A percentile compares a stretch with the other conserved stretches of the same genome.
phyloP scores from a whole-genome alignment of 108 stramenopile genomes.

The Mediolabrus comicus region DNA sequence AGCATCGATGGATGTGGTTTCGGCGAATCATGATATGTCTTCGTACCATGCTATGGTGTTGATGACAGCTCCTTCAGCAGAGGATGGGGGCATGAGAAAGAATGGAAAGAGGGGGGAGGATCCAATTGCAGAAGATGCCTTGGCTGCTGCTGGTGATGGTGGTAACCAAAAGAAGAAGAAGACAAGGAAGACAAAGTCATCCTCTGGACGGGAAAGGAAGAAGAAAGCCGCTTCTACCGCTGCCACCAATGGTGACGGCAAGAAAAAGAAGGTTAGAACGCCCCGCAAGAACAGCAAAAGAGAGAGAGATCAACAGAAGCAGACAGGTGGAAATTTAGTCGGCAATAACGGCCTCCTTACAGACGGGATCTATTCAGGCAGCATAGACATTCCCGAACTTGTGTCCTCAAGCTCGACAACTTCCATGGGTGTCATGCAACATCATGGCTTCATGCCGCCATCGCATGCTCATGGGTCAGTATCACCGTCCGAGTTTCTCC shows the following conservation, averaged over 20 bases:
- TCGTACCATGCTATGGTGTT: background rate
- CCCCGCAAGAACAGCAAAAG: background rate
- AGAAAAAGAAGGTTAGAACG: background rate
- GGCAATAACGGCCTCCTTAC: no score
- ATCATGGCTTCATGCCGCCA: no score
- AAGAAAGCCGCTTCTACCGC: no score
- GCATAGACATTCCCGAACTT: background rate
- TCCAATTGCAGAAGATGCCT: background rate
- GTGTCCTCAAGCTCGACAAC: background rate
- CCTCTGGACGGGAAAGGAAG: background rate
- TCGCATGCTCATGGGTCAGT: no score
- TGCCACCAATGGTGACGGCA: background rate
- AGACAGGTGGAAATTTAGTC: no score
- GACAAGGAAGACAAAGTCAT: background rate
- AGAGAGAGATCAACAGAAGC: no score
- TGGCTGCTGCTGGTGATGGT: background rate
- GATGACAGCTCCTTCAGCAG: background rate
- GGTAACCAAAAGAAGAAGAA: background rate
- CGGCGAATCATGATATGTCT: background rate
- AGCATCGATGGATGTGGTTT: background rate
- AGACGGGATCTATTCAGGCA: no score
- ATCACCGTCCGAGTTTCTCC: no score
- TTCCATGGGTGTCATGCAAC: no score
- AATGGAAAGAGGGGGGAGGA: no score
- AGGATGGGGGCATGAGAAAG: background rate